Conservation (phyloP, 345 rosid species). For the Murraya koenigii region DNA sequence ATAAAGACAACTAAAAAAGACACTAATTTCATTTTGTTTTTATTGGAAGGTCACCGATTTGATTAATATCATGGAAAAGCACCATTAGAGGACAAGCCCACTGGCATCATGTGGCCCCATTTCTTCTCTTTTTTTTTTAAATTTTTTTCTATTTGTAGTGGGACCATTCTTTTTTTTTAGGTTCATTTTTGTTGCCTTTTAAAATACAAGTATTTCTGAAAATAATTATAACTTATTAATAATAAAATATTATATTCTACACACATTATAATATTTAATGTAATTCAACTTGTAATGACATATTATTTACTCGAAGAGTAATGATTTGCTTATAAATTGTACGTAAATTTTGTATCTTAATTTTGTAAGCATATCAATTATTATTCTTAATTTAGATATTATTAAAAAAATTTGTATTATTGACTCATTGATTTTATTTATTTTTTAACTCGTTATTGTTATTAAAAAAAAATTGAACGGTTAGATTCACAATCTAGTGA, state of each 20-base stretch:
- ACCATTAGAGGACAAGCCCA: background rate
- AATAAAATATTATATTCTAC: no score
- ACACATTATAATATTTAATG: no score
- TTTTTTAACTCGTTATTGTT: no score
- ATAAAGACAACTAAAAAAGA: background rate
- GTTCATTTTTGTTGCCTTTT: background rate
- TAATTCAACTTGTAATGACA: no score
- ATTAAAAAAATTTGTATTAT: no score
- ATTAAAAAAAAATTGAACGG: background rate
- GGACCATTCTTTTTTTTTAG: background rate
- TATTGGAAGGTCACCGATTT: background rate
- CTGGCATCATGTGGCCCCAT: constrained; percentile 4
- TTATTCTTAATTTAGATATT: background rate
- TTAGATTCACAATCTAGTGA: background rate
- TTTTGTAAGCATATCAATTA: no score
- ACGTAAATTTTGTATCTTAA: no score
- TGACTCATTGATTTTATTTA: no score
- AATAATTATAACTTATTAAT: no score
- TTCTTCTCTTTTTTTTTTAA: background rate
- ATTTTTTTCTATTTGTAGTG: background rate
- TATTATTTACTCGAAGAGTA: no score
- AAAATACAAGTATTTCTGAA: no score
- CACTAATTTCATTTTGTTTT: background rate
- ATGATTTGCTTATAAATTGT: no score
- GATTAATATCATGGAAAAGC: background rate